These are phyloP conservation scores for Vaccinium darrowii DNA, from an alignment of 148 eudicot species.

Conservation along the genomic window DNA sequence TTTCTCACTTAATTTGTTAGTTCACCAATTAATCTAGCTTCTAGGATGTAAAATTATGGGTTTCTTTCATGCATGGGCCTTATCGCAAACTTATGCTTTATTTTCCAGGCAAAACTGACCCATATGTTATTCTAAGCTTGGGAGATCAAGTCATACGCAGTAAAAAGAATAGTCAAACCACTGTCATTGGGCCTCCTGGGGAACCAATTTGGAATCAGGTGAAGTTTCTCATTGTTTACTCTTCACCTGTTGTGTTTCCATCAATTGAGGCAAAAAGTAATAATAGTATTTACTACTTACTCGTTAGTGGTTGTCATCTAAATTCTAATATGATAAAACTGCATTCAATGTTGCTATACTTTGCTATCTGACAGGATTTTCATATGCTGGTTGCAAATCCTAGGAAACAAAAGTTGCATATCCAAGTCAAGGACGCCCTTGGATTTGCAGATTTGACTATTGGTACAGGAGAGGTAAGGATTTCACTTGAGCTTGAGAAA, in stretches of 20 bases:
- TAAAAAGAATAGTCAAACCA: conserved; percentile 95
- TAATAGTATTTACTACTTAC: neutral
- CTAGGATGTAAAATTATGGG: neutral
- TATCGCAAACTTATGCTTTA: conserved; percentile 2
- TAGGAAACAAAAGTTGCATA: conserved; percentile 55
- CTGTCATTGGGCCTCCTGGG: conserved; percentile 95
- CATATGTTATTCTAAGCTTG: conserved; percentile 73
- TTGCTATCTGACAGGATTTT: conserved; percentile 61
- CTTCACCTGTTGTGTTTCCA: neutral
- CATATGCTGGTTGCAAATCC: conserved; percentile 86
- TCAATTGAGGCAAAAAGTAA: neutral
- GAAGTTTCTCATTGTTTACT: conserved; percentile 12
- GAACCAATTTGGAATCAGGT: conserved; percentile 99
- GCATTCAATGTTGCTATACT: neutral
- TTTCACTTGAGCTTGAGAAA: conserved; percentile 6
- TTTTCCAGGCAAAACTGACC: conserved; percentile 88
- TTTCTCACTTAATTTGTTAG: neutral
- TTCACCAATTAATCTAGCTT: neutral
- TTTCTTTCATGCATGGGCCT: neutral
- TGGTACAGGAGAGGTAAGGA: conserved; percentile 76
- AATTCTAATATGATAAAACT: neutral
- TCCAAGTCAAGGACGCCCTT: conserved; percentile 79
- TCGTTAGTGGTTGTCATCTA: neutral
- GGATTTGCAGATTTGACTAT: conserved; percentile 72
- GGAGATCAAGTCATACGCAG: conserved; percentile 92